phyloP scores from a whole-genome alignment of 306 rosid species.

The Sicyos edulis region DNA sequence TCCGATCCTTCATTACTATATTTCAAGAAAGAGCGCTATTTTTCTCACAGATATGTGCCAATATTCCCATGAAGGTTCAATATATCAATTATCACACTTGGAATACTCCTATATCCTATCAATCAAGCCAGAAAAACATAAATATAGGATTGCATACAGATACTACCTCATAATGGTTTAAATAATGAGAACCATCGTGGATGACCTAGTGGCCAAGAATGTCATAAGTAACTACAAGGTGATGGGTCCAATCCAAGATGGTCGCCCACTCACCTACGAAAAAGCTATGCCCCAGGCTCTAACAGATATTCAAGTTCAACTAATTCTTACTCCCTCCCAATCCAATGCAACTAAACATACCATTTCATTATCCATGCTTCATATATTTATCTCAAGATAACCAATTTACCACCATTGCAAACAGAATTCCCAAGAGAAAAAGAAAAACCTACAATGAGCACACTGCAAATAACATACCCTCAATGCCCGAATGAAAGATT shows the following conservation, averaged over 20 bases:
- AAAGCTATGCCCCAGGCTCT: not conserved
- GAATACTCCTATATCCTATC: not conserved
- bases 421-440: not conserved
- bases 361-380: slow-evolving; percentile 9
- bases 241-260: too few relatives aligned
- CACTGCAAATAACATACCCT: slow-evolving; percentile 43
- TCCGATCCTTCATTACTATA: not conserved
- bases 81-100: not conserved
- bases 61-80: not conserved
- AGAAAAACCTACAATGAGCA: not conserved
- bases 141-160: not conserved
- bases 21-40: not conserved
- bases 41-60: not conserved
- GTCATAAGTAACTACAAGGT: too few relatives aligned
- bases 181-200: not conserved
- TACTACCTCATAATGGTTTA: not conserved
- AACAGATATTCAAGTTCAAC: not conserved
- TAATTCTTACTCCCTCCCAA: not conserved
- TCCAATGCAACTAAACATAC: not conserved
- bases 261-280: too few relatives aligned
- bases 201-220: too few relatives aligned
- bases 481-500: slow-evolving; percentile 80
- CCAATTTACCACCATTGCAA: slow-evolving; percentile 8
- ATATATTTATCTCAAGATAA: not conserved
- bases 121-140: not conserved